Percentiles rank a stretch among this genome's conserved stretches.
Evolutionary conservation across 2,329 filamentous ascomycete genomes (phyloP).

Genomic region (Tolypocladium paradoxum): DNA sequence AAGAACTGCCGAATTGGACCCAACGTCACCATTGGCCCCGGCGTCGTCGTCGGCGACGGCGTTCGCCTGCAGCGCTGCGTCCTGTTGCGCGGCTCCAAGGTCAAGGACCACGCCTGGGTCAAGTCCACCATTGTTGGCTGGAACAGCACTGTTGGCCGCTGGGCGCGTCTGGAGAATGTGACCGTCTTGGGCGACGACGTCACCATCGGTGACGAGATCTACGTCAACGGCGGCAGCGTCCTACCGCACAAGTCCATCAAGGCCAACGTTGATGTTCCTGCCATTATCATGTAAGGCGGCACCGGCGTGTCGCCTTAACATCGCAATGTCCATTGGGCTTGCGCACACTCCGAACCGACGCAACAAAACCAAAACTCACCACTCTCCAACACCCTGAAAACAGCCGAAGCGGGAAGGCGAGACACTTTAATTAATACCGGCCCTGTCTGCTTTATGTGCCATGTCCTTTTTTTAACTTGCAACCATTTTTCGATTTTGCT

Average conservation of each 20-base stretch:
- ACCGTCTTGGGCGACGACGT: constrained; percentile 97
- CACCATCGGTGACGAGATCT: constrained; percentile 94
- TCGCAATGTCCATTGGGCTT: background rate
- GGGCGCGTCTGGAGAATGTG: constrained; percentile 95
- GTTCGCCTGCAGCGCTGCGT: constrained; percentile 91
- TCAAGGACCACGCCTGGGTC: constrained; percentile 98
- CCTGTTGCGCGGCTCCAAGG: constrained; percentile 76
- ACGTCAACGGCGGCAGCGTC: constrained; percentile 93
- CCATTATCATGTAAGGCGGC: constrained; percentile 53
- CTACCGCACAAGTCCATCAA: constrained; percentile 99
- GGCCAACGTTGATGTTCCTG: constrained; percentile 78
- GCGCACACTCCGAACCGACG: background rate
- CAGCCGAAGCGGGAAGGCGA: background rate
- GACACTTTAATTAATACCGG: background rate
- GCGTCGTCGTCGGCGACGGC: constrained; percentile 86
- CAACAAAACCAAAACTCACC: background rate
- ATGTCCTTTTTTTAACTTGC: background rate
- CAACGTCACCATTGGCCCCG: constrained; percentile 91
- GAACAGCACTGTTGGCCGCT: constrained; percentile 93
- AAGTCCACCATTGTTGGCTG: constrained; percentile 98
- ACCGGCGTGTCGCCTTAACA: background rate
- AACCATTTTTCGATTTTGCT: background rate
- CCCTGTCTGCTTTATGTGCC: constrained; percentile 1
- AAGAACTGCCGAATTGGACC: constrained; percentile 97
- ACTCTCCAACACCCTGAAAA: background rate